Conservation (phyloP, 495 filamentous ascomycete species). For the Chaetomidium leptoderma region DNA sequence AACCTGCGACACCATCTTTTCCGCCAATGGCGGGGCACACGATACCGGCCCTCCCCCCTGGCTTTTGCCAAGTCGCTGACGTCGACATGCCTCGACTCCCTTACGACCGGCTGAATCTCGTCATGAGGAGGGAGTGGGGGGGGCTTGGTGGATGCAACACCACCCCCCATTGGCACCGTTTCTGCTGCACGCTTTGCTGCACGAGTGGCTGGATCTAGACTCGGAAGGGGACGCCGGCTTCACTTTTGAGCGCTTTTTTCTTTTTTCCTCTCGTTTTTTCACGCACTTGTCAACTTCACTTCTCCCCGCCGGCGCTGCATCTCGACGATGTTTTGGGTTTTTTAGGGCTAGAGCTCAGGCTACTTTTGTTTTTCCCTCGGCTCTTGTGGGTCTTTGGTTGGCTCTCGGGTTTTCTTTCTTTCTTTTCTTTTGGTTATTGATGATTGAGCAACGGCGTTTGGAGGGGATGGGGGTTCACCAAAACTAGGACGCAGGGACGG, state of each 20-base stretch:
- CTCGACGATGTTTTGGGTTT: not conserved
- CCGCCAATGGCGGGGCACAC: slow-evolving; percentile 13
- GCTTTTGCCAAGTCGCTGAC: slow-evolving; percentile 22
- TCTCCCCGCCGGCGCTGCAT: too few relatives aligned
- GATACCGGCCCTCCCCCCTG: slow-evolving; percentile 5
- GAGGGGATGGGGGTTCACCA: not conserved
- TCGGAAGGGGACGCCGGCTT: not conserved
- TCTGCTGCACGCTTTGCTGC: not conserved
- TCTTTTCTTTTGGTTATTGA: not conserved
- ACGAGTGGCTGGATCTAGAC: not conserved
- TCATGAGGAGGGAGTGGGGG: not conserved
- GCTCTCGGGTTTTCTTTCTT: not conserved
- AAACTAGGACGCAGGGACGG: not conserved
- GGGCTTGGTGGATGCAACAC: slow-evolving; percentile 1
- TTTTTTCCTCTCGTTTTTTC: not conserved
- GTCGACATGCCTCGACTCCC: slow-evolving; percentile 18
- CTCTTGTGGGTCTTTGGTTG: not conserved
- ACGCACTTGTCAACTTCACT: not conserved
- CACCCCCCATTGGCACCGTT: not conserved
- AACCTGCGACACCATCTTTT: not conserved
- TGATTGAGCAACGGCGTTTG: slow-evolving; percentile 12
- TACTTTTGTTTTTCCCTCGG: not conserved
- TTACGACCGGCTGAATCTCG: slow-evolving; percentile 3
- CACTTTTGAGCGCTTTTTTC: slow-evolving; percentile 1
- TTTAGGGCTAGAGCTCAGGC: not conserved